Evolutionary conservation across 2,329 filamentous ascomycete genomes (phyloP), one percentile per base, ranked within the genome.

Genomic region (Sporothrix humicola): DNA sequence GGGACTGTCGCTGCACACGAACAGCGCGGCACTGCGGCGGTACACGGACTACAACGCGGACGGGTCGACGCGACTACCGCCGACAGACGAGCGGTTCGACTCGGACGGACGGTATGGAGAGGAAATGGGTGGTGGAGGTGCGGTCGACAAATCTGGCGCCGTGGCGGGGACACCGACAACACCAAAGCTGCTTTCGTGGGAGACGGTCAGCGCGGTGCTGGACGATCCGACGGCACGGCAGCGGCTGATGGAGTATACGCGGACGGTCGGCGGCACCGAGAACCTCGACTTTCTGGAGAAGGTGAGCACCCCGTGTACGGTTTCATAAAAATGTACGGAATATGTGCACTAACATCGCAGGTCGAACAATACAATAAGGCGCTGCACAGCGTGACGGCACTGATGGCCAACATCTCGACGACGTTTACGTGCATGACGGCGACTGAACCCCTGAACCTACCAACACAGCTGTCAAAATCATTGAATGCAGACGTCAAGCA

Each of bases 251-350:
- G 82, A 82, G 59, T 89, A 87, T 77, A 85, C 86, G n/a, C 82
- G 84, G 66, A 82, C 79, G 44, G 80, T 82, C 46, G 82, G 84
- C 48, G 84, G 82, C 72, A 84, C 82, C 1, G 84, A 87, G 71
- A 85, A 87, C 74, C 80, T 89, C 73, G 86, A 85, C 71, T 86
- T 87, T 74, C 77, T 87, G 42, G 79, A 83, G 23, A 85, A 85
- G 81, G 31, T 31, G 31, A 31, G 31, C 31, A 31, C 31, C 31
- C 31, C 31, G 31, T 31, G 31, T 31, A 31, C 31, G 31, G 31
- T 31, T 31, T 5, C 31, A 31, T 31, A 2, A 5, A 58, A n/a
- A 58, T 3, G n/a, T 58, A 9, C 26, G 20, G 4, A 8, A 26
- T 15, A 20, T 56, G 4, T 23, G 2, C 15, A 9, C 13, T 23